Evolutionary conservation across 805 yeast species (phyloP).

Genomic region (Pichia kluyveri): DNA sequence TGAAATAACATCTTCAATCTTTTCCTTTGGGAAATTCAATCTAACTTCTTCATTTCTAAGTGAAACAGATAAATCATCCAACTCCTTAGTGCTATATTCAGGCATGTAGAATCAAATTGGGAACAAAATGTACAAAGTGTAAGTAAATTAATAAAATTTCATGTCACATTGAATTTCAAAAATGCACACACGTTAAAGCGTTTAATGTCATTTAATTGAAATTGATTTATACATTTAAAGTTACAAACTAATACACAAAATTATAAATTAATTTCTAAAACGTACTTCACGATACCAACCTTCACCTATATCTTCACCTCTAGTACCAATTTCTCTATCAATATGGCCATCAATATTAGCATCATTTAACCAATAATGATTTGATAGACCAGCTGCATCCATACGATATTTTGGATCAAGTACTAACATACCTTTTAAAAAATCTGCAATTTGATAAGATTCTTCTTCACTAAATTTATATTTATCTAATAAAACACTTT

Average conservation of each 20-base stretch:
- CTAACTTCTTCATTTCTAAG: conserved; percentile 4
- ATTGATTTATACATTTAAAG: neutral
- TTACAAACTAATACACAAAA: neutral
- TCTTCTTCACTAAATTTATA: conserved; percentile 64
- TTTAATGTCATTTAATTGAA: neutral
- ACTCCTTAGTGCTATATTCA: neutral
- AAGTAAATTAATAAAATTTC: no score
- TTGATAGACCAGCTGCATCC: conserved; percentile 93
- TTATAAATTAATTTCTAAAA: neutral
- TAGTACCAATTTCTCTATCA: conserved; percentile 67
- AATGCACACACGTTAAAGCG: no score
- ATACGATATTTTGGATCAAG: conserved; percentile 75
- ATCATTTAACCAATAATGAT: conserved; percentile 78
- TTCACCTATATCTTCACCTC: conserved; percentile 74
- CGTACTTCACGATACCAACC: conserved; percentile 78
- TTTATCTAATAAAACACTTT: conserved; percentile 75
- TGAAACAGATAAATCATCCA: conserved; percentile 3
- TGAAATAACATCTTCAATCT: neutral
- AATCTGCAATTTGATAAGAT: conserved; percentile 66
- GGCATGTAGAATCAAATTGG: neutral
- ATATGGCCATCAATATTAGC: conserved; percentile 69
- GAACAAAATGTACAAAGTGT: no score
- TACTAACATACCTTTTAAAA: conserved; percentile 73
- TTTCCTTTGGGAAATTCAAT: neutral
- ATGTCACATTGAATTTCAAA: no score